Conservation (phyloP, 176 grass and related monocot species). For the Saccharum officinarum region DNA sequence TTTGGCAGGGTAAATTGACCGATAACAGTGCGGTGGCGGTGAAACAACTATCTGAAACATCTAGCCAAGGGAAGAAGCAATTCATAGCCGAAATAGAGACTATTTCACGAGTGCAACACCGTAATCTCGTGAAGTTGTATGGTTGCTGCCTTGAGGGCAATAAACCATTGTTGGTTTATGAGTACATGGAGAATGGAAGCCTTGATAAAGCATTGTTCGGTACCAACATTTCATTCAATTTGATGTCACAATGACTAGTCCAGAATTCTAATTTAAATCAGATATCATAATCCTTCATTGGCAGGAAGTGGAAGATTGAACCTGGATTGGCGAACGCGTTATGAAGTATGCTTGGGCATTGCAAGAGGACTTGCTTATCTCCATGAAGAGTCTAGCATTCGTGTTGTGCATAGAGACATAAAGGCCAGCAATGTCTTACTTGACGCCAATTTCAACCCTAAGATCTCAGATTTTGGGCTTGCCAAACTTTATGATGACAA, state of each 20-base stretch:
- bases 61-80: slow-evolving; percentile 71
- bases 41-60: slow-evolving; percentile 70
- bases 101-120: slow-evolving; percentile 84
- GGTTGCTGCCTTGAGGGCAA: slow-evolving; percentile 82
- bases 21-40: slow-evolving; percentile 72
- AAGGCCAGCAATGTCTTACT: slow-evolving; percentile 85
- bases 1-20: slow-evolving; percentile 56
- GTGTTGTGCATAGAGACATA: slow-evolving; percentile 81
- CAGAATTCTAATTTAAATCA: not conserved
- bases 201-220: slow-evolving; percentile 70
- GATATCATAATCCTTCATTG: not conserved
- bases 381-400: slow-evolving; percentile 77
- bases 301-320: slow-evolving; percentile 44
- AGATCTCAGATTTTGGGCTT: slow-evolving; percentile 87
- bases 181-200: slow-evolving; percentile 81
- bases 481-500: slow-evolving; percentile 82
- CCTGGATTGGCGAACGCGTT: slow-evolving; percentile 60
- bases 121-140: slow-evolving; percentile 84
- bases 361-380: slow-evolving; percentile 71
- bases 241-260: not conserved
- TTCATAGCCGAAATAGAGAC: slow-evolving; percentile 79
- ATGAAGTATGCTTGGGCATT: slow-evolving; percentile 72
- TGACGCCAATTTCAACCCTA: slow-evolving; percentile 66
- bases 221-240: slow-evolving; percentile 22
- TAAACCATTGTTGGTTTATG: slow-evolving; percentile 75